Evolutionary conservation across 345 rosid species (phyloP).

Genomic region (Boechera stricta): DNA sequence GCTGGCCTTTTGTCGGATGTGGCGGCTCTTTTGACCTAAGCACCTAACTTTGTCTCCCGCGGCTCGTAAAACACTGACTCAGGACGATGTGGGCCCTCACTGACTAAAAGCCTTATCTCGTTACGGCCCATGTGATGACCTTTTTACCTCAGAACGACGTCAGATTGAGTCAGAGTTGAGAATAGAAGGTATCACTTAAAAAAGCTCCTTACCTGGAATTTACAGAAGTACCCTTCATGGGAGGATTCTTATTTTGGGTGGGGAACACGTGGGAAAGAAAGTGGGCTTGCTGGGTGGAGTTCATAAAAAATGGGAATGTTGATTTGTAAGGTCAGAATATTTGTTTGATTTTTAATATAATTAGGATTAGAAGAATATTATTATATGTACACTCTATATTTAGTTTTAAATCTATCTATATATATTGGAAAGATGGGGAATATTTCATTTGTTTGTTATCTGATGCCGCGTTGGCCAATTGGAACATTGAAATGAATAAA

Average conservation of each 20-base stretch:
- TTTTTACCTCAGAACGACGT: slow-evolving; percentile 41
- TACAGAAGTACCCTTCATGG: slow-evolving; percentile 11
- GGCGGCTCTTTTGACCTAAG: slow-evolving; percentile 47
- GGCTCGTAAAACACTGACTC: neutral
- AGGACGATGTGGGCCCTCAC: slow-evolving; percentile 1
- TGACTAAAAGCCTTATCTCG: slow-evolving; percentile 28
- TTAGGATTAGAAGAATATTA: slow-evolving; percentile 34
- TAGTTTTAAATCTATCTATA: slow-evolving; percentile 2
- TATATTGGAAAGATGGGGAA: slow-evolving; percentile 20
- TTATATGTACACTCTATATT: slow-evolving; percentile 28
- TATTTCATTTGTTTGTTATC: slow-evolving; percentile 44
- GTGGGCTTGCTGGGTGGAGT: slow-evolving; percentile 40
- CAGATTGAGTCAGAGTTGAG: slow-evolving; percentile 41
- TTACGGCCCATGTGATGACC: slow-evolving; percentile 44
- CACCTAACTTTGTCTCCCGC: slow-evolving; percentile 19
- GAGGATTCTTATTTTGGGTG: slow-evolving; percentile 35
- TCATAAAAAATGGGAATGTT: slow-evolving; percentile 24
- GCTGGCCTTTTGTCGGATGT: slow-evolving; percentile 55
- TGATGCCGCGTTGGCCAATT: slow-evolving; percentile 29
- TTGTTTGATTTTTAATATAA: slow-evolving; percentile 30
- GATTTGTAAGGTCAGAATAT: slow-evolving; percentile 34
- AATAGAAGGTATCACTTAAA: slow-evolving; percentile 39
- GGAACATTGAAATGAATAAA: slow-evolving; percentile 35
- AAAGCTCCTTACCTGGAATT: neutral
- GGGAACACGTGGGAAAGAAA: slow-evolving; percentile 31